Percentiles rank a stretch among this genome's conserved stretches.
Conservation (phyloP, 225 moss, liverwort and hornwort genomes). For the Pseudisothecium myosuroides region DNA sequence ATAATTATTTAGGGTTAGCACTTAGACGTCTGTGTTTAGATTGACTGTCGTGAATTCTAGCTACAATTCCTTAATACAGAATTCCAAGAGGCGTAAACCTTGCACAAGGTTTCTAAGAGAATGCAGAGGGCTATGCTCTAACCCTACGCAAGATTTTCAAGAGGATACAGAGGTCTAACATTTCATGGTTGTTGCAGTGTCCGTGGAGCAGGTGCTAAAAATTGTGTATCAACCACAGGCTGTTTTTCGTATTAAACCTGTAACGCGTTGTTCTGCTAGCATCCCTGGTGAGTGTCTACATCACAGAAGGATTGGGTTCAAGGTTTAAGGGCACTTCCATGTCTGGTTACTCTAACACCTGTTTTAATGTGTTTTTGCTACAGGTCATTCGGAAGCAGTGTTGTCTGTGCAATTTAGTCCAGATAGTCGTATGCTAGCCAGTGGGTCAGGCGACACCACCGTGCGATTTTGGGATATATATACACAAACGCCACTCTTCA, state of each 20-base stretch:
- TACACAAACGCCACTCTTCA: constrained; percentile 79
- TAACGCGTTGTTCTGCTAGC: constrained; percentile 94
- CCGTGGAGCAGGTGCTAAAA: constrained; percentile 80
- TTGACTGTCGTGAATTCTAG: background rate
- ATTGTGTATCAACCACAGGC: constrained; percentile 97
- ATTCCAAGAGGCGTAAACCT: background rate
- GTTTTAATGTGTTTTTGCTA: background rate
- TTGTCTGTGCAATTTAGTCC: constrained; percentile 84
- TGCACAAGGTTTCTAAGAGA: background rate
- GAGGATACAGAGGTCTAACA: background rate
- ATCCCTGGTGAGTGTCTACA: constrained; percentile 56
- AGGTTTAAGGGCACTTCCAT: background rate
- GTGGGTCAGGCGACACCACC: constrained; percentile 94
- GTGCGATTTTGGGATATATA: constrained; percentile 98
- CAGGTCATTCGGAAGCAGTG: constrained; percentile 88
- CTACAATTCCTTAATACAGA: background rate
- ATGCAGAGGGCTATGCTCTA: background rate
- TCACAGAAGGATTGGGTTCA: background rate
- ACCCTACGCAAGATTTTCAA: background rate
- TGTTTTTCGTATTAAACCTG: constrained; percentile 82
- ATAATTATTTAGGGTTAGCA: background rate
- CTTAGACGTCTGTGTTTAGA: background rate
- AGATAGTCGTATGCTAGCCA: constrained; percentile 88
- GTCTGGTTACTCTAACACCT: background rate
- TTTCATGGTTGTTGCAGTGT: constrained; percentile 35